Conservation (phyloP, 148 eudicot species). For the Rhododendron williamsianum region DNA sequence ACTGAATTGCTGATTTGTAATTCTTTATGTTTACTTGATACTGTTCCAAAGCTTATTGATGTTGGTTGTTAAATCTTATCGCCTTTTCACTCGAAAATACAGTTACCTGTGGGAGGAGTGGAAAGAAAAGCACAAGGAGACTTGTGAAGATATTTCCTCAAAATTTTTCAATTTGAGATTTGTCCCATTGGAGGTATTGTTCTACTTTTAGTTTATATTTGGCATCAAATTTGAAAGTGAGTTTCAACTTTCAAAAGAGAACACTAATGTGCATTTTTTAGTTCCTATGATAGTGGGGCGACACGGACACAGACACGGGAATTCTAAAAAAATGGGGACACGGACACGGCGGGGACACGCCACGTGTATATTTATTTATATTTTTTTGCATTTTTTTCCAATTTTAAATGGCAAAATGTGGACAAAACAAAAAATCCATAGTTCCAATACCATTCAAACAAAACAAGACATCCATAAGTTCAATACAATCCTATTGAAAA, state of each 20-base stretch:
- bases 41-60: not conserved
- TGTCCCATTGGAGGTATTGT: conserved; percentile 73
- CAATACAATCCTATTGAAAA: no score
- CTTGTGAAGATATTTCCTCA: conserved; percentile 47
- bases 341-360: no score
- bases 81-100: conserved; percentile 23
- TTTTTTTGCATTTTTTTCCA: no score
- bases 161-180: conserved; percentile 60
- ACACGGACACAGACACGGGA: no score
- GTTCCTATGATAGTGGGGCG: not conserved
- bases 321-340: no score
- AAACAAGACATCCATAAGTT: no score
- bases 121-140: conserved; percentile 76
- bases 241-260: not conserved
- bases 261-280: not conserved
- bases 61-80: not conserved
- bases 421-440: no score
- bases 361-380: no score
- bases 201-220: conserved; percentile 6
- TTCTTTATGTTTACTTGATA: not conserved
- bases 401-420: no score
- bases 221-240: not conserved
- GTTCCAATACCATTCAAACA: no score
- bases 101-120: conserved; percentile 96
- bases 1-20: not conserved